Percentiles rank a stretch among this genome's conserved stretches.
Evolutionary conservation across 2,329 filamentous ascomycete genomes (phyloP).

Genomic region (Fonsecaea pugnacius): DNA sequence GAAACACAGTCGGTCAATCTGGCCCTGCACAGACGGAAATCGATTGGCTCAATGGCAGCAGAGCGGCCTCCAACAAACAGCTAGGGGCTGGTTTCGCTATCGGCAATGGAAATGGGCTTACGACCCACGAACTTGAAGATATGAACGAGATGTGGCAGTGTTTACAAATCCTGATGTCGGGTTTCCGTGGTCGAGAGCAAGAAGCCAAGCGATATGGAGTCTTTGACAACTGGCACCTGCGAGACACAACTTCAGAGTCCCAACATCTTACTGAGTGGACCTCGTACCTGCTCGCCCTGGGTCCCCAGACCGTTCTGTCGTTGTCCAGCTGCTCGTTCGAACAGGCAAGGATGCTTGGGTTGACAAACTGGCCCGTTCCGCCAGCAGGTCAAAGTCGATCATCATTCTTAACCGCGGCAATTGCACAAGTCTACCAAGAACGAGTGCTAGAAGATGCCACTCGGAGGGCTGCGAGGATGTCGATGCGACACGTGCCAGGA

Average conservation of each 20-base stretch:
- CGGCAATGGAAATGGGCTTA: constrained; percentile 61
- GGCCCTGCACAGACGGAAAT: constrained; percentile 64
- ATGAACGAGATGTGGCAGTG: constrained; percentile 70
- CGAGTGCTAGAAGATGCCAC: constrained; percentile 37
- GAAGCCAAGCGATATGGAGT: constrained; percentile 62
- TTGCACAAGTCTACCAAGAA: constrained; percentile 63
- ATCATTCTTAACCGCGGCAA: constrained; percentile 65
- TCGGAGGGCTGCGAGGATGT: constrained; percentile 31
- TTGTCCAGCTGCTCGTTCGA: constrained; percentile 57
- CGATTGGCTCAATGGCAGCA: constrained; percentile 65
- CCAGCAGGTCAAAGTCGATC: constrained; percentile 53
- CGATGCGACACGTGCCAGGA: constrained; percentile 10
- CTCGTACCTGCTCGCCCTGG: constrained; percentile 63
- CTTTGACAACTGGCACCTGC: constrained; percentile 49
- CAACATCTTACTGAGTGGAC: constrained; percentile 65
- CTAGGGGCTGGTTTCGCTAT: constrained; percentile 59
- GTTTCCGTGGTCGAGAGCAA: constrained; percentile 58
- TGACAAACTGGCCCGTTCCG: constrained; percentile 60
- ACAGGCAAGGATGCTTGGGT: constrained; percentile 58
- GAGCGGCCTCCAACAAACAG: constrained; percentile 57
- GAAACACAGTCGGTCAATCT: constrained; percentile 57
- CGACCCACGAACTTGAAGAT: constrained; percentile 62
- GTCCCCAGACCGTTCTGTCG: constrained; percentile 60
- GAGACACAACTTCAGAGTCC: constrained; percentile 51
- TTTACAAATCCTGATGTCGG: constrained; percentile 60